Base-by-base conservation (phyloP, 495 filamentous ascomycete genomes). In the Choiromyces venosus region DNA sequence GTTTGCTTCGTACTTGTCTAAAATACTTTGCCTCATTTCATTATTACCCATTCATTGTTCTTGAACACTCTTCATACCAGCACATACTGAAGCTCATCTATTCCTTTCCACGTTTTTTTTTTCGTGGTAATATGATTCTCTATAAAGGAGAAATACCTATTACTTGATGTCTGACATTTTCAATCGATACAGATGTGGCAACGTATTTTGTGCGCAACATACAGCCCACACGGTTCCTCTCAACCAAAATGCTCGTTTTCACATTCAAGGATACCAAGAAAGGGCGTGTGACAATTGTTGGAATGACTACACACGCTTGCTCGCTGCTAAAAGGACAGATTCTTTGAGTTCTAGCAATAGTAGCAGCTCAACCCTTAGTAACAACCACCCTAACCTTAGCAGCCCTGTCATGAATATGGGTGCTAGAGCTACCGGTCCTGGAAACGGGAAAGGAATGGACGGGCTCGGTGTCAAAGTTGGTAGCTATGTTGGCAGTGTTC, bases 181-280 rank as follows among this genome's bases (percentile, higher is more conserved):
- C 37, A 33, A 73, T 67, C 46, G 2, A 29, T 61, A 61, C 25
- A 77, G 75, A 25, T 93, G 90, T 75, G 90, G 90, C 40, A 86
- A 90, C 73, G 86, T 93, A 67, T 92, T 92, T 82, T 93, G 90
- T 82, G 84, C 85, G 56, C 84, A 83, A 18, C 90, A 92, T 83
- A 86, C 86, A 16, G 82, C 83, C 40, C 82, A 87, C 67, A 78
- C 82, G 61, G 84, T 89, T 25, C 87, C 87, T 1, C 85, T 92
- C 12, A 88, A 91, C 82, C 89, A 91, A 81, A 82, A 87, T 73
- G 89, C 88, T 4, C 86, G 86, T 66, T 91, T 90, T 80, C 89
- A 91, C 74, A 87, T 89, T 1, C 84, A 89, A 16, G 90, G 88
- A 5, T 80, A 83, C 18, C 79, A 78, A 12, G 86, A 84, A 7